Conservation (phyloP, 371 early-diverging fungal genomes). For the Syncephalastrum monosporum region DNA sequence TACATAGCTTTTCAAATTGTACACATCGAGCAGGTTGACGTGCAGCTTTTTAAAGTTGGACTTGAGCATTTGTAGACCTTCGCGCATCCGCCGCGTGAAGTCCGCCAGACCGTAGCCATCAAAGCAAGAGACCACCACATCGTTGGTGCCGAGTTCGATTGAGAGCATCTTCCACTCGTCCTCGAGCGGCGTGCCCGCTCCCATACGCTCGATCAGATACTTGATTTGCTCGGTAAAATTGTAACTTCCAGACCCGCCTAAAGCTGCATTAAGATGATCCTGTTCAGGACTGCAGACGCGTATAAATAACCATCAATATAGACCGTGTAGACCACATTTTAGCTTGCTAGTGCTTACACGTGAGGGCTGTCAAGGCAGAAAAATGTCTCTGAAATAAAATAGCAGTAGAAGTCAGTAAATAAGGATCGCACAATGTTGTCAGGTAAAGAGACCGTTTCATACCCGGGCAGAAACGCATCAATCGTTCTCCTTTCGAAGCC, state of each 20-base stretch:
- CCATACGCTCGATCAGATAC: conserved; percentile 28
- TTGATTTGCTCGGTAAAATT: conserved; percentile 27
- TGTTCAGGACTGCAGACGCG: no score
- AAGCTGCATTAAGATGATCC: conserved; percentile 25
- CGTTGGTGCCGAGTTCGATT: conserved; percentile 33
- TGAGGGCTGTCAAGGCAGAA: no score
- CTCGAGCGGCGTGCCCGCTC: conserved; percentile 12
- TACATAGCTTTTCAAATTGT: conserved; percentile 1
- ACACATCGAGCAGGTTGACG: conserved; percentile 5
- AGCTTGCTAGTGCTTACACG: no score
- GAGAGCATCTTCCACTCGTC: conserved; percentile 37
- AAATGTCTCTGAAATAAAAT: no score
- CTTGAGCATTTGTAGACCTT: conserved; percentile 10
- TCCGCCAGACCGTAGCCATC: conserved; percentile 5
- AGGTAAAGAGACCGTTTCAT: no score
- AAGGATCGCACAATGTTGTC: no score
- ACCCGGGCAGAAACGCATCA: conserved; percentile 10
- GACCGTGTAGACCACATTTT: no score
- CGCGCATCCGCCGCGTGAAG: conserved; percentile 10
- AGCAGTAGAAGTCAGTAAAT: no score
- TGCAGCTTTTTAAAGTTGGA: conserved; percentile 17
- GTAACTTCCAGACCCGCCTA: conserved; percentile 28
- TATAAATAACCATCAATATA: no score
- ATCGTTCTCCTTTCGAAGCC: conserved; percentile 23
- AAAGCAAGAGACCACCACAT: conserved; percentile 27